Evolutionary conservation across 2,329 filamentous ascomycete genomes (phyloP).

Genomic region (Alternaria triticina): DNA sequence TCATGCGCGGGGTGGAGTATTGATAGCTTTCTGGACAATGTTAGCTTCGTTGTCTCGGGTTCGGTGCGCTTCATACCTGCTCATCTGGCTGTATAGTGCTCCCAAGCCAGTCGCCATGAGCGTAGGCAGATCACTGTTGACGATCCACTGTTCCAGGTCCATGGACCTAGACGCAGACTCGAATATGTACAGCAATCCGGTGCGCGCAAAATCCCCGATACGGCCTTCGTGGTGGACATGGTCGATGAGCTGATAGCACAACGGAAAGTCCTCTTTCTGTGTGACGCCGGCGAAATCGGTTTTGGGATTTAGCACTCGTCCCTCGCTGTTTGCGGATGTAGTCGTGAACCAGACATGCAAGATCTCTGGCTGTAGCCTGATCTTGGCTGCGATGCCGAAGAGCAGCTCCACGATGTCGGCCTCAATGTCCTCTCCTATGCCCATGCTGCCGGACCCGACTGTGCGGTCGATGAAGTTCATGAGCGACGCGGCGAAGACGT

Average conservation of each 20-base stretch:
- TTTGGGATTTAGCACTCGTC: constrained; percentile 56
- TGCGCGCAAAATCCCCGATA: constrained; percentile 93
- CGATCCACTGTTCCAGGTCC: constrained; percentile 90
- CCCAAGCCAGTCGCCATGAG: constrained; percentile 96
- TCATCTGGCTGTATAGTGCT: constrained; percentile 73
- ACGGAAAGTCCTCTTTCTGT: constrained; percentile 87
- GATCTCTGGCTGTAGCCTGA: constrained; percentile 85
- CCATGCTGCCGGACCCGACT: constrained; percentile 73
- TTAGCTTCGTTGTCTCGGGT: constrained; percentile 11
- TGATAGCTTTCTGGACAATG: constrained; percentile 70
- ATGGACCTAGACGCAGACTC: constrained; percentile 86
- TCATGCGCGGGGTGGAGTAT: constrained; percentile 77
- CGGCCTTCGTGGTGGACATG: constrained; percentile 96
- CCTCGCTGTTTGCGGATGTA: constrained; percentile 47
- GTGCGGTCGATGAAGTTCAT: constrained; percentile 86
- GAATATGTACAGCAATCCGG: constrained; percentile 92
- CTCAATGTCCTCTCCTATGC: constrained; percentile 81
- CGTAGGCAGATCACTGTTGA: constrained; percentile 94
- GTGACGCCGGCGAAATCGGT: constrained; percentile 82
- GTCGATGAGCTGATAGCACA: constrained; percentile 95
- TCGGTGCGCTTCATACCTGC: constrained; percentile 54
- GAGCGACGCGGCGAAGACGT: constrained; percentile 82
- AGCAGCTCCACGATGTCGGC: constrained; percentile 88
- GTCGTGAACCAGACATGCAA: constrained; percentile 89
- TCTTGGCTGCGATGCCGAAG: constrained; percentile 97